These are phyloP conservation scores for Parathielavia hyrcaniae DNA, from an alignment of 495 filamentous ascomycete species.

Conservation along the genomic window DNA sequence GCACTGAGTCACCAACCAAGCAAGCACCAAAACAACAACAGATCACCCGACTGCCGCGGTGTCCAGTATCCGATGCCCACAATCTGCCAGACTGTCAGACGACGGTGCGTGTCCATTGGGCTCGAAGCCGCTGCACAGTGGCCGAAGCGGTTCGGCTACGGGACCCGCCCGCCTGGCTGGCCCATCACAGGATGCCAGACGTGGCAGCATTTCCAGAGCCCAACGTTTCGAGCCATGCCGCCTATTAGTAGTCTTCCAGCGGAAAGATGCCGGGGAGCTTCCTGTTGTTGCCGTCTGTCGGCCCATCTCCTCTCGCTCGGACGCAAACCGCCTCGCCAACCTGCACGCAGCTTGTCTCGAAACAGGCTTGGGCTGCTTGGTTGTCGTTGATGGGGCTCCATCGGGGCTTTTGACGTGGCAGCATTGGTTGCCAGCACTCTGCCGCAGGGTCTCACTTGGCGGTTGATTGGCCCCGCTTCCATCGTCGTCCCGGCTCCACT, in stretches of 20 bases:
- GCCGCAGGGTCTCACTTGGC: constrained; percentile 7
- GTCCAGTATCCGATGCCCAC: background rate
- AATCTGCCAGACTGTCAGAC: constrained; percentile 17
- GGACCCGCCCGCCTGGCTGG: constrained; percentile 6
- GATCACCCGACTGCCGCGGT: constrained; percentile 7
- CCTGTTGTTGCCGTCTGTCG: background rate
- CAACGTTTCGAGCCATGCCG: constrained; percentile 19
- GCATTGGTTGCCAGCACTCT: constrained; percentile 23
- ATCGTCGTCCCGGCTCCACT: background rate
- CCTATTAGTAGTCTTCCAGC: background rate
- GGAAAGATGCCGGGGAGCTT: background rate
- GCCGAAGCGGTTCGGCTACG: constrained; percentile 6
- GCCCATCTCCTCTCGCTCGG: constrained; percentile 5
- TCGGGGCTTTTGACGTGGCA: constrained; percentile 31
- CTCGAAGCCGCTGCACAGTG: constrained; percentile 16
- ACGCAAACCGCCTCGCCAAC: constrained; percentile 15
- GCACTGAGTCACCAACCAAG: constrained; percentile 19
- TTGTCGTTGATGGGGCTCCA: constrained; percentile 15
- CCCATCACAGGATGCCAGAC: constrained; percentile 21
- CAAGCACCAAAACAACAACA: constrained; percentile 2
- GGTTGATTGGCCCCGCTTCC: constrained; percentile 20
- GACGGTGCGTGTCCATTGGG: constrained; percentile 26
- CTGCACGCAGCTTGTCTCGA: background rate
- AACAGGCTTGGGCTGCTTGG: constrained; percentile 14
- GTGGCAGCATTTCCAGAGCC: constrained; percentile 18